Evolutionary conservation across 495 filamentous ascomycete genomes (phyloP).

Genomic region (Talaromyces wortmannii): DNA sequence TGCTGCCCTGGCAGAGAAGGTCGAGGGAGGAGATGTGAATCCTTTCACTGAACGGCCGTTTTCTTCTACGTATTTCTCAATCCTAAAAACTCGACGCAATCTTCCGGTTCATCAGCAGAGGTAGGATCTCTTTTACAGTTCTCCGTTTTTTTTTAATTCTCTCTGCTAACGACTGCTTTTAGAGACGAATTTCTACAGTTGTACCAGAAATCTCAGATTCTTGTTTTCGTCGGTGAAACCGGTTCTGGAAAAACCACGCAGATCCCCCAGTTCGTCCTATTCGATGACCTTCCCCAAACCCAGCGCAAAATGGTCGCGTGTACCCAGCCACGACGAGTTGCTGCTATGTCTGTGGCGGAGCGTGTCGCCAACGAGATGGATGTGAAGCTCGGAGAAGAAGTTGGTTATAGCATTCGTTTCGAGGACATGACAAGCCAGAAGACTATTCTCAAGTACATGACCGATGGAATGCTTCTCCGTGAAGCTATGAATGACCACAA

Average conservation of each 20-base stretch:
- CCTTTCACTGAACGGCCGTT: slow-evolving; percentile 73
- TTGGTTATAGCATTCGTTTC: slow-evolving; percentile 98
- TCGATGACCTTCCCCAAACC: slow-evolving; percentile 87
- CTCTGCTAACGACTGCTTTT: slow-evolving; percentile 5
- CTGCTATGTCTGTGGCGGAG: slow-evolving; percentile 97
- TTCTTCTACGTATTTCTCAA: slow-evolving; percentile 80
- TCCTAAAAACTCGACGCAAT: slow-evolving; percentile 73
- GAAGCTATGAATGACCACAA: slow-evolving; percentile 98
- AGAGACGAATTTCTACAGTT: slow-evolving; percentile 89
- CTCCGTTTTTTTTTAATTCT: not conserved
- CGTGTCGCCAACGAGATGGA: slow-evolving; percentile 98
- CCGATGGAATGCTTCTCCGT: slow-evolving; percentile 95
- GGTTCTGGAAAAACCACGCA: slow-evolving; percentile 99
- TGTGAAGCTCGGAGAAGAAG: slow-evolving; percentile 86
- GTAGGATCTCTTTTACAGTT: slow-evolving; percentile 27
- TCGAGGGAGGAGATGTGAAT: slow-evolving; percentile 78
- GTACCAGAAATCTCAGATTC: slow-evolving; percentile 88
- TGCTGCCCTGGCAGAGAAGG: slow-evolving; percentile 59
- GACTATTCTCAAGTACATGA: slow-evolving; percentile 99
- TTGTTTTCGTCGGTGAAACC: slow-evolving; percentile 98
- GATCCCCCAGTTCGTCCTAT: slow-evolving; percentile 96
- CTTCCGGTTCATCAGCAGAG: slow-evolving; percentile 87
- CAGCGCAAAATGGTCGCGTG: slow-evolving; percentile 87
- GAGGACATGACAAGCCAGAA: slow-evolving; percentile 89
- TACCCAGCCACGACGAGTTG: slow-evolving; percentile 96